phyloP scores from a whole-genome alignment of 441 rosid species.

The Cnidoscolus chayamansa region DNA sequence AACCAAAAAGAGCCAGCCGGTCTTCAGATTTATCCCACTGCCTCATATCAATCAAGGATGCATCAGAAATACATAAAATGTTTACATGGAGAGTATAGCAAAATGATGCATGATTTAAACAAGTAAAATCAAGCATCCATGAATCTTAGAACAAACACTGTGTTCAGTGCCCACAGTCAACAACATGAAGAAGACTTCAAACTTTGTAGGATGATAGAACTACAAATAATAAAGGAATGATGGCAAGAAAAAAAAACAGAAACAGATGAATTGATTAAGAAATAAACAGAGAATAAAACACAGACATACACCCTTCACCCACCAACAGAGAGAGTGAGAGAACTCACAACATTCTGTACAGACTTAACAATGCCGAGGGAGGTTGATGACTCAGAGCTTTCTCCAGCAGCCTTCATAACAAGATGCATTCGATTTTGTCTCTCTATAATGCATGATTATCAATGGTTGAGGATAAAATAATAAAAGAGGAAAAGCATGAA shows the following conservation, averaged over 20 bases:
- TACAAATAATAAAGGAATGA: not conserved
- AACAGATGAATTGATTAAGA: not conserved
- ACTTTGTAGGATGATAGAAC: not conserved
- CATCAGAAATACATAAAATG: slow-evolving; percentile 12
- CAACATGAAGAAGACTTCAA: not conserved
- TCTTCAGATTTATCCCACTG: slow-evolving; percentile 90
- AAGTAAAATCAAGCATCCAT: not conserved
- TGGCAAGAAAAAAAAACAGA: not conserved
- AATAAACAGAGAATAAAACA: not conserved
- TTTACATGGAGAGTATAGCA: not conserved
- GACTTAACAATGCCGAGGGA: slow-evolving; percentile 56
- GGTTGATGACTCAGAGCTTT: slow-evolving; percentile 58
- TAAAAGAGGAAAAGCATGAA: slow-evolving; percentile 13
- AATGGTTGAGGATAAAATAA: not conserved
- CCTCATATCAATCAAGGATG: slow-evolving; percentile 21
- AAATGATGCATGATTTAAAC: not conserved
- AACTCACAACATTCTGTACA: slow-evolving; percentile 62
- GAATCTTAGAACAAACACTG: not conserved
- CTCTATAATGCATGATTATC: slow-evolving; percentile 34
- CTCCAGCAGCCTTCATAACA: slow-evolving; percentile 52
- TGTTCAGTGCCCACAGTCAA: not conserved
- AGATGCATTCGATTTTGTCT: slow-evolving; percentile 32
- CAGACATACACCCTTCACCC: no score
- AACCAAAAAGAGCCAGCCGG: slow-evolving; percentile 63
- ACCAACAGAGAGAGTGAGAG: slow-evolving; percentile 1